Evolutionary conservation across 164 flowering plant genomes (phyloP), one percentile per base, ranked within the genome.

Genomic region (Dillenia suffruticosa): DNA sequence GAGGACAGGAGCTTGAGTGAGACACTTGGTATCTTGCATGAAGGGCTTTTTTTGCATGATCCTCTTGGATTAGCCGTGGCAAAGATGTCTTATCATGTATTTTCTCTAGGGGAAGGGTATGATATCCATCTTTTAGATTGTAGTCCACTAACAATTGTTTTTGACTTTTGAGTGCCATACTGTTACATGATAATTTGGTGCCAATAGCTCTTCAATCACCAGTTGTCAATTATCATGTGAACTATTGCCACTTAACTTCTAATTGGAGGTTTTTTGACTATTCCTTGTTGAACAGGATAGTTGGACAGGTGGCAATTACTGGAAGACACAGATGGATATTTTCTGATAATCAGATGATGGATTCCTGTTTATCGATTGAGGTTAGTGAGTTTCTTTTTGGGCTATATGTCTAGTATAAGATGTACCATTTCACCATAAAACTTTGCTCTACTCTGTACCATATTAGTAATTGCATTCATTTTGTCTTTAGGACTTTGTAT

Each of bases 81-180:
- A 65, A 86, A 86, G 76, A 84, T 86, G 90, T 83, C 97, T 10
- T 79, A 72, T 74, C 84, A 76, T 73, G 86, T 77, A 32, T 85
- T 81, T 71, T 76, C 92, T 63, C 75, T 84, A 2, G 94, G 94
- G 26, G 92, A 90, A 83, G 97, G 97, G 94, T 90, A 87, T 62
- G 84, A 16, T 11, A 54, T 16, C 56, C 56, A 44, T 50, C 12
- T 47, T 46, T 14, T 54, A 3, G 16, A 44, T 24, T 9, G 50
- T 56, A 10, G 46, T 45, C 19, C 49, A 45, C 9, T 10, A 12
- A 44, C 10, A 12, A 9, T 44, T 44, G 2, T 9, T 24, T 57
- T 45, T 13, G 12, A 44, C 8, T n/a, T 16, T 12, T 3, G 12
- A 1, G 10, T 11, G 44, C 15, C 15, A 7, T 32, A 46, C 17